Base-by-base conservation (phyloP, 768 basidiomycete genomes). In the Leccinum aurantiacum region DNA sequence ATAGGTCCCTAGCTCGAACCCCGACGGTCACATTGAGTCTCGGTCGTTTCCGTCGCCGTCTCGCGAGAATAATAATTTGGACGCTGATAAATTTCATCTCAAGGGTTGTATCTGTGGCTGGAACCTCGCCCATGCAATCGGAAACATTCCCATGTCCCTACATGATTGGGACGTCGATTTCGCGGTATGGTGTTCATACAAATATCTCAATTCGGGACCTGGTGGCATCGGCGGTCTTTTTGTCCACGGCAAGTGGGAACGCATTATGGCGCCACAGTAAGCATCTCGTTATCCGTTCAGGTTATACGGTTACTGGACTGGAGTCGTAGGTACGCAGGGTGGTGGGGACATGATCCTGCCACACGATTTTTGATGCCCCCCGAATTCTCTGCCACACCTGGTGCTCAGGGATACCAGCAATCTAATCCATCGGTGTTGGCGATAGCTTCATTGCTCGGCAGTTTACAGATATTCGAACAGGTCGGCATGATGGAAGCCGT, bases 181-280 rank as follows among this genome's bases (percentile, higher is more conserved):
- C 71, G 97, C 96, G 3, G 95, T 95, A 37, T 98, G 96, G 93
- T 99, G 97, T 74, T 91, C 94, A 33, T 99, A 98, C 83, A 98
- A 92, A 77, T 99, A 98, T 73, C 83, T 98, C 60, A 98, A 98
- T 77, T 90, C 95, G 17, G 93, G 96, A 6, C 95, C 97, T 11
- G 96, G 96, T 22, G 93, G 90, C n/a, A 95, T 98, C 60, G 97
- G 86, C n/a, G 96, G 95, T 6, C 79, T 95, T 58, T 99, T 87
- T 69, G 79, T 96, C 10, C 93, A 97, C 70, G 85, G 89, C 59
- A 89, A 85, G 72, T 93, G 91, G 91, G 80, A 89, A 64, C 77
- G 81, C 51, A 76, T 71, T 47, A 76, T 84, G 68, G 70, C 76
- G 58, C 89, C 90, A 54, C 88, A 83, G 90, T 91, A 72, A 73